Evolutionary conservation across 1,284 basidiomycete genomes (phyloP).

Genomic region (Cutaneotrichosporon dermatis): DNA sequence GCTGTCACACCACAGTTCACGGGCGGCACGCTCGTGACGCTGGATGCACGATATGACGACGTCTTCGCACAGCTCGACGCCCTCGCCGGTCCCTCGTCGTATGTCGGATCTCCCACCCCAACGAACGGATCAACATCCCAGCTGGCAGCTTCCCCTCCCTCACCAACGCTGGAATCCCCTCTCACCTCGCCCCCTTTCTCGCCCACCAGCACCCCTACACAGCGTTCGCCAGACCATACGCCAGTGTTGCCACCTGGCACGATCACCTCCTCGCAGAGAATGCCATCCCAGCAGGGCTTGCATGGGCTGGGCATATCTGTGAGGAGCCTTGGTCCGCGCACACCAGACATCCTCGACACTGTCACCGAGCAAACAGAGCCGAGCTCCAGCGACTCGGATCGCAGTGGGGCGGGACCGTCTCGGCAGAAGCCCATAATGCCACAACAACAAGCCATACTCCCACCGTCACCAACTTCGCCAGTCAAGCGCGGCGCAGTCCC

Average conservation of each 20-base stretch:
- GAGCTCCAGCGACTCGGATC: background rate
- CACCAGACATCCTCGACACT: constrained; percentile 16
- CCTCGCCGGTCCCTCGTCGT: constrained; percentile 22
- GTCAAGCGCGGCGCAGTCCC: background rate
- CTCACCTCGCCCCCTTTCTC: background rate
- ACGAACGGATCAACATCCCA: background rate
- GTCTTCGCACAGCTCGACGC: constrained; percentile 38
- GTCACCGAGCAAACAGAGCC: constrained; percentile 15
- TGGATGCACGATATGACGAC: constrained; percentile 31
- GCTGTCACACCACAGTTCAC: constrained; percentile 12
- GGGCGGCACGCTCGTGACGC: constrained; percentile 6
- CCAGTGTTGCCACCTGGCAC: background rate
- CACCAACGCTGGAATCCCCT: background rate
- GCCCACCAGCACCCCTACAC: background rate
- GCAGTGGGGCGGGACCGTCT: background rate
- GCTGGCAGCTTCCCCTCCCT: background rate
- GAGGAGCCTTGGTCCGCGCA: constrained; percentile 6
- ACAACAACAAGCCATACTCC: background rate
- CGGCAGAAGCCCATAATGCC: too few species aligned
- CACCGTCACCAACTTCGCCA: constrained; percentile 16
- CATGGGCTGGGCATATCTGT: constrained; percentile 11
- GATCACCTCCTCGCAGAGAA: background rate
- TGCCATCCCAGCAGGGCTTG: background rate
- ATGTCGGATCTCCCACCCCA: background rate
- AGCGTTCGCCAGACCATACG: background rate